Evolutionary conservation across 352 stramenopile genomes (phyloP), one percentile per base, ranked within the genome.

Genomic region (Pseudoperonospora humuli): DNA sequence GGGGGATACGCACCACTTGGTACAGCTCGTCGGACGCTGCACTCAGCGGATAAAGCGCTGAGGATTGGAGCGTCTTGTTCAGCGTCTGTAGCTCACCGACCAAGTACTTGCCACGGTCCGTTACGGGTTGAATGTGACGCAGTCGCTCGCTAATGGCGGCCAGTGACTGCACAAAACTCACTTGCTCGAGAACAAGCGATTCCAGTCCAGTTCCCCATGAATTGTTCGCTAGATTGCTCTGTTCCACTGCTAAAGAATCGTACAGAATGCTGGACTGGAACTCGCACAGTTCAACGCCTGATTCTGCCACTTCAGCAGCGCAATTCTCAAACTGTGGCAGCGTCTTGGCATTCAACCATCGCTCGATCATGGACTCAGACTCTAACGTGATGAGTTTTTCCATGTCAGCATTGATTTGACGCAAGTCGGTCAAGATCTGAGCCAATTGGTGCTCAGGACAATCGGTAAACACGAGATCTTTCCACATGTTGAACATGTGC

Each of bases 251-350:
- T 33, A 88, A 40, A 18, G 74, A 81, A 10, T 84, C 71, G 47
- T 88, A 88, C 9, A 75, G 45, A 29, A 88, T 85, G 25, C 54
- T 82, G 11, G 73, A 82, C 45, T 88, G 67, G 50, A 79, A 86
- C 25, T 84, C 76, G 36, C 76, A 84, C 18, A 88, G 35, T 34
- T 74, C 56, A 4, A 78, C 57, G 1, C 71, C 67, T 2, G 67
- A 78, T 5, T 31, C 39, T 5, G 45, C 43, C 13, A 88, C 49
- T 32, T 84, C 73, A 1, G 35, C 41, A 2, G 73, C 76, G 36
- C 69, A 65, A 2, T 51, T 37, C 20, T 84, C 60, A 35, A 88
- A 88, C 10, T 86, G 61, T 3, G 40, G 18, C 14, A 78, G 56
- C 0, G 57, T 80, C 10, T 39, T 56, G 2, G 73, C 76, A 31